Evolutionary conservation across 2,329 filamentous ascomycete species (phyloP).

Genomic region (Verticillium zaregamsianum): DNA sequence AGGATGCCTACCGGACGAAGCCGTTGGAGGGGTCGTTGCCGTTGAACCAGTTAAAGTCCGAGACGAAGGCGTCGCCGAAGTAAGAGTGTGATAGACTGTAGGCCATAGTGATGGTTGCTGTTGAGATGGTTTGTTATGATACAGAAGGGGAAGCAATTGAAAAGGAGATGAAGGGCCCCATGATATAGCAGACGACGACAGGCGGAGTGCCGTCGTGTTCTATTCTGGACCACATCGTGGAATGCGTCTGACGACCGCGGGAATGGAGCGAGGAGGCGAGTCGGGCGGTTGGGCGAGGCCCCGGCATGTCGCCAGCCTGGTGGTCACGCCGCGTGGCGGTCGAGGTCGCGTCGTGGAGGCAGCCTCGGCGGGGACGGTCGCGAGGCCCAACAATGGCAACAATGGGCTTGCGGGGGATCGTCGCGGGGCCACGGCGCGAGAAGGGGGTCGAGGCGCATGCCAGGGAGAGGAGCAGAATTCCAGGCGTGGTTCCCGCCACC

Average conservation of each 20-base stretch:
- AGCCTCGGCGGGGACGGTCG: neutral
- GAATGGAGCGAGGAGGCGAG: neutral
- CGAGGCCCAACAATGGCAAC: neutral
- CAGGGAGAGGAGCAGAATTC: neutral
- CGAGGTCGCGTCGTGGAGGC: neutral
- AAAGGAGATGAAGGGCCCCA: neutral
- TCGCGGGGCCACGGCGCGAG: neutral
- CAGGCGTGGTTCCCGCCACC: neutral
- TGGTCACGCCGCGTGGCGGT: neutral
- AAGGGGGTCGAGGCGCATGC: neutral
- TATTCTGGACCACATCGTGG: neutral
- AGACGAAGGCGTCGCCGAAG: slow-evolving; percentile 37
- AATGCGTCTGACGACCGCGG: neutral
- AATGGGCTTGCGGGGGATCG: neutral
- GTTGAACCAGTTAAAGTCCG: slow-evolving; percentile 46
- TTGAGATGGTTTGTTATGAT: neutral
- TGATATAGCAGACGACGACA: neutral
- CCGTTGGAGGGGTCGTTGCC: slow-evolving; percentile 60
- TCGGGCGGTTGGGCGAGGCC: neutral
- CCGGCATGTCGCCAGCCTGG: neutral
- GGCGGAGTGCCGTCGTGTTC: neutral
- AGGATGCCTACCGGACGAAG: slow-evolving; percentile 12
- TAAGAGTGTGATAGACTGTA: slow-evolving; percentile 41
- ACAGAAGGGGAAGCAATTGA: neutral
- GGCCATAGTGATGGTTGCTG: slow-evolving; percentile 6